These are phyloP conservation scores for Oryza glumipatula DNA, from an alignment of 176 grass and related monocot genomes.

Conservation along the genomic window DNA sequence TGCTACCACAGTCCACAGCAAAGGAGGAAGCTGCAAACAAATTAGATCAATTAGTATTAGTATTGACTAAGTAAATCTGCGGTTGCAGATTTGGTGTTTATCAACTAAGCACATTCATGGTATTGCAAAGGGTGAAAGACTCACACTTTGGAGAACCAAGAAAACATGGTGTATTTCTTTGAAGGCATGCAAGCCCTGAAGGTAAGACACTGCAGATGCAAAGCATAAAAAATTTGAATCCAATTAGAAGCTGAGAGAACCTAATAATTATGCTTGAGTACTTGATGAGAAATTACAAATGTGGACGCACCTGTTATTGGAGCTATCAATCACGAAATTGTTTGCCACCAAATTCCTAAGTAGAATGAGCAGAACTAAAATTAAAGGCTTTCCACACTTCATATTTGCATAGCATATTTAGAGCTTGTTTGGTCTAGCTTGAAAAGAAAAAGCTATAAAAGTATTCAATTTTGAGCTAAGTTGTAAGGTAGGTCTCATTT, in stretches of 20 bases:
- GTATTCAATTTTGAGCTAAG: not conserved
- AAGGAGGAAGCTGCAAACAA: constrained; percentile 64
- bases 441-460: not conserved
- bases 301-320: constrained; percentile 58
- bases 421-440: not conserved
- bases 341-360: constrained; percentile 84
- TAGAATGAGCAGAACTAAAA: constrained; percentile 8
- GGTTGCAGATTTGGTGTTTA: not conserved
- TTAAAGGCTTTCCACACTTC: not conserved
- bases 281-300: not conserved
- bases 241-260: constrained; percentile 9
- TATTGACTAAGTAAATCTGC: not conserved
- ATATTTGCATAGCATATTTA: not conserved
- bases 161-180: constrained; percentile 67
- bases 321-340: constrained; percentile 58
- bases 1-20: constrained; percentile 70
- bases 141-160: constrained; percentile 73
- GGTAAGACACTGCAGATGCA: constrained; percentile 51
- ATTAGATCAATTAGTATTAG: constrained; percentile 22
- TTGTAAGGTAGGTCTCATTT: not conserved
- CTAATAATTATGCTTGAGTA: not conserved
- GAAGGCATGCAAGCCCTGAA: constrained; percentile 65
- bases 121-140: constrained; percentile 7
- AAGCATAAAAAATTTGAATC: not conserved
- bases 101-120: not conserved